phyloP scores from a whole-genome alignment of 345 rosid genomes.

The Pugionium dolabratum region DNA sequence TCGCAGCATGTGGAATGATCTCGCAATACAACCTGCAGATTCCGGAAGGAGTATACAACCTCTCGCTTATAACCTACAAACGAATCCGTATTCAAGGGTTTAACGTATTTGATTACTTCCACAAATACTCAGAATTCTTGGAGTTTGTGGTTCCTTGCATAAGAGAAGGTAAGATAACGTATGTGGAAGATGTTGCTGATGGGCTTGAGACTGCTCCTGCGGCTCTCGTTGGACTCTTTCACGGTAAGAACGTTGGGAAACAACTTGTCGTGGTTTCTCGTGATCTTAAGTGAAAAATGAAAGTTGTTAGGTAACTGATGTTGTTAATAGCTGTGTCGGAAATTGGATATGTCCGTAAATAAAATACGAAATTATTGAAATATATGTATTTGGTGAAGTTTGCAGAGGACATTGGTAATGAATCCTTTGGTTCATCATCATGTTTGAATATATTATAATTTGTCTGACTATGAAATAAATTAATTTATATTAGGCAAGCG shows the following conservation, averaged over 20 bases:
- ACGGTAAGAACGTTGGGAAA: slow-evolving; percentile 60
- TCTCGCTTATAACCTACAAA: slow-evolving; percentile 29
- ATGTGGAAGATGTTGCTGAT: slow-evolving; percentile 57
- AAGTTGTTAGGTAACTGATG: neutral
- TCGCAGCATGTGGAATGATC: slow-evolving; percentile 59
- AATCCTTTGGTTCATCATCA: neutral
- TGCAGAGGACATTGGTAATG: neutral
- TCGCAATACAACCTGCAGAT: slow-evolving; percentile 52
- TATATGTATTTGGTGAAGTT: neutral
- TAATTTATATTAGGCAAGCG: too few species aligned
- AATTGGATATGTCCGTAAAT: neutral
- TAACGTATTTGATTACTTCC: slow-evolving; percentile 46
- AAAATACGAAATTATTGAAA: neutral
- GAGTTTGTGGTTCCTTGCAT: slow-evolving; percentile 44
- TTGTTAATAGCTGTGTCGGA: neutral
- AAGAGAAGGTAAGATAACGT: slow-evolving; percentile 51
- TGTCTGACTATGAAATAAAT: too few species aligned
- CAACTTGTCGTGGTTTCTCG: slow-evolving; percentile 47
- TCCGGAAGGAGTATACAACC: slow-evolving; percentile 41
- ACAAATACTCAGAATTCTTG: slow-evolving; percentile 43
- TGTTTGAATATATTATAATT: neutral
- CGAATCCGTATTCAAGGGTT: slow-evolving; percentile 46
- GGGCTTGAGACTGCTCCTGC: slow-evolving; percentile 58
- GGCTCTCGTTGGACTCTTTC: slow-evolving; percentile 53
- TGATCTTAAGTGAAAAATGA: slow-evolving; percentile 10